phyloP scores from a whole-genome alignment of 805 yeast genomes.

The Monosporozyma aerobia region DNA sequence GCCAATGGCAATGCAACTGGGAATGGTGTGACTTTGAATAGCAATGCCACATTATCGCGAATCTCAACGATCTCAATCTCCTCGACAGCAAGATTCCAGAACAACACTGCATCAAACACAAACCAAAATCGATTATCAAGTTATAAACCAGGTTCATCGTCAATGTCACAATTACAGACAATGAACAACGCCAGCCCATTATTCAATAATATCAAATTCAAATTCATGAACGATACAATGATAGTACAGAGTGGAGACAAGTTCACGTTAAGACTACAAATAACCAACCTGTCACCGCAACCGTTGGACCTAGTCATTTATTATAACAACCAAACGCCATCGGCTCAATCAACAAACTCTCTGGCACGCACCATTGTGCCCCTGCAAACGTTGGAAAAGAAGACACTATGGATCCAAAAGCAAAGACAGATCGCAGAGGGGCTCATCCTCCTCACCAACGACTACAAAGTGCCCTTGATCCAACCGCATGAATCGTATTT shows the following conservation, averaged over 20 bases:
- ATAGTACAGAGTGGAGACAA: conserved; percentile 17
- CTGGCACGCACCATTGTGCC: conserved; percentile 2
- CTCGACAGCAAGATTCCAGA: conserved; percentile 1
- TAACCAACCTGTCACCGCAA: conserved; percentile 19
- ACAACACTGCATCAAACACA: background rate
- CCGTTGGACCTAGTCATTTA: conserved; percentile 23
- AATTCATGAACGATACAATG: conserved; percentile 18
- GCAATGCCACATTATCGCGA: conserved; percentile 3
- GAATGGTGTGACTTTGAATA: background rate
- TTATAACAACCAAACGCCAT: conserved; percentile 15
- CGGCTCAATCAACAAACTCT: conserved; percentile 1
- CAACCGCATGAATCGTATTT: conserved; percentile 22
- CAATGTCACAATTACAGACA: background rate
- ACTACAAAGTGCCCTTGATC: conserved; percentile 24
- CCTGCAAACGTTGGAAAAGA: background rate
- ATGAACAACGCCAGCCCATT: background rate
- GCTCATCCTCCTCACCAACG: conserved; percentile 26
- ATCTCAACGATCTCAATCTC: conserved; percentile 1
- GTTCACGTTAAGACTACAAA: conserved; percentile 21
- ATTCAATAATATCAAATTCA: conserved; percentile 16
- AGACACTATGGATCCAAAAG: conserved; percentile 16
- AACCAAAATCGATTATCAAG: background rate
- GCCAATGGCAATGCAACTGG: background rate
- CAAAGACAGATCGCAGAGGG: conserved; percentile 23
- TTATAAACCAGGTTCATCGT: background rate